These are phyloP conservation scores for Pochonia chlamydosporia DNA, from an alignment of 2,329 filamentous ascomycete genomes.

Conservation along the genomic window DNA sequence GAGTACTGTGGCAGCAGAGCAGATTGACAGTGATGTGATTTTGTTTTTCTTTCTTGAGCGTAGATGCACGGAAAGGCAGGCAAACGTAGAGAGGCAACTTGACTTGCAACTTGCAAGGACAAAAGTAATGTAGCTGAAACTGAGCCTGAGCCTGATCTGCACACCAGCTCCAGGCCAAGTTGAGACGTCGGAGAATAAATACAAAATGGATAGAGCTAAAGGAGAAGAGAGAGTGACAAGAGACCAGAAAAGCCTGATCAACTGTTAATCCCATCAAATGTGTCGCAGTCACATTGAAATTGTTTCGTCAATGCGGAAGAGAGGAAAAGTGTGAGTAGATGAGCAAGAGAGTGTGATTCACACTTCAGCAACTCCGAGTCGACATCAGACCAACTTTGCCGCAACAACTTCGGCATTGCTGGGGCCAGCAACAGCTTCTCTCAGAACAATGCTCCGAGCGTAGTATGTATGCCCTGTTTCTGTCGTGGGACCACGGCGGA, in stretches of 20 bases:
- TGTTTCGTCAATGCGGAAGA: neutral
- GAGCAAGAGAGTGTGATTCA: conserved; percentile 7
- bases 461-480: neutral
- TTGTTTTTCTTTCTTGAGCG: no score
- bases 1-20: neutral
- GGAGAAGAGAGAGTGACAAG: neutral
- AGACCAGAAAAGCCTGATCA: neutral
- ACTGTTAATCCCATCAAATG: neutral
- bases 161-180: neutral
- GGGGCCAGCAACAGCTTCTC: neutral
- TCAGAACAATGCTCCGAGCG: neutral
- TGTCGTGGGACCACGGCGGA: neutral
- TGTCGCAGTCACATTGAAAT: neutral
- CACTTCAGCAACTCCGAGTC: neutral
- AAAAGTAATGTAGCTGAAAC: neutral
- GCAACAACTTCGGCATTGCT: neutral
- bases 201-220: no score
- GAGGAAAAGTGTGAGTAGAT: neutral
- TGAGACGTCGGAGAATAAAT: neutral
- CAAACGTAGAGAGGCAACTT: neutral
- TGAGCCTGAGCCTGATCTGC: neutral
- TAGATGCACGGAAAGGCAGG: neutral
- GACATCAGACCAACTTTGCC: conserved; percentile 2
- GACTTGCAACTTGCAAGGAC: neutral
- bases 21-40: no score